These are phyloP conservation scores for Uncinocarpus reesii DNA, from an alignment of 2,329 filamentous ascomycete species.

Conservation along the genomic window DNA sequence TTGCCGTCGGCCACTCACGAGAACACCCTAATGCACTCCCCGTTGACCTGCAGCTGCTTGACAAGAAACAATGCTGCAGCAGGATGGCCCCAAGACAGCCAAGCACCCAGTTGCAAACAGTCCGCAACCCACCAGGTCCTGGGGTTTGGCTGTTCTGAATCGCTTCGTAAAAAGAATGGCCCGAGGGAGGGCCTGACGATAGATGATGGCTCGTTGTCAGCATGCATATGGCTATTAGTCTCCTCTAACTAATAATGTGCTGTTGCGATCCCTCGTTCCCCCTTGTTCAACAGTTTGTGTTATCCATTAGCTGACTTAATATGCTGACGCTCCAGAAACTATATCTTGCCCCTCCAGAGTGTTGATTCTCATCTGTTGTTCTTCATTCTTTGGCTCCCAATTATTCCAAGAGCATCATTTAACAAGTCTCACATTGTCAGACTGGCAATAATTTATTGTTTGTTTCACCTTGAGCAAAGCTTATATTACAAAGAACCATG, in stretches of 20 bases:
- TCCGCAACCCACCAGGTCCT: not conserved
- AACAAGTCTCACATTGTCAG: not conserved
- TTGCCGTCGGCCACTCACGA: slow-evolving; percentile 4
- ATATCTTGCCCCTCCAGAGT: slow-evolving; percentile 3
- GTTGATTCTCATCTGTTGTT: not conserved
- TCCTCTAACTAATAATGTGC: slow-evolving; percentile 8
- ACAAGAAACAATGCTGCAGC: slow-evolving; percentile 6
- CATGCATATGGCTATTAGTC: slow-evolving; percentile 7
- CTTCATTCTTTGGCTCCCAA: not conserved
- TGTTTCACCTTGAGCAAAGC: not conserved
- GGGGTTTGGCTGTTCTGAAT: not conserved
- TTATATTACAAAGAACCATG: slow-evolving; percentile 3
- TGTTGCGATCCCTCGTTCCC: not conserved
- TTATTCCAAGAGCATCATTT: not conserved
- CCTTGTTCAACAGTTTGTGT: not conserved
- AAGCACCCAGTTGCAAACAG: slow-evolving; percentile 5
- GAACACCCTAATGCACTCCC: slow-evolving; percentile 9
- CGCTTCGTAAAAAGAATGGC: not conserved
- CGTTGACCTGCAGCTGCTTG: slow-evolving; percentile 3
- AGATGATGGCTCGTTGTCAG: not conserved
- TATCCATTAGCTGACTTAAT: not conserved
- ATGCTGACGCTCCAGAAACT: not conserved
- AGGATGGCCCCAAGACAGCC: slow-evolving; percentile 8
- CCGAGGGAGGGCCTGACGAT: slow-evolving; percentile 1
- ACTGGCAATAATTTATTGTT: not conserved